Percentiles rank a stretch among this genome's conserved stretches.
These are phyloP conservation scores for Osmozyma mogii DNA, from an alignment of 805 yeast species.

Conservation along the genomic window DNA sequence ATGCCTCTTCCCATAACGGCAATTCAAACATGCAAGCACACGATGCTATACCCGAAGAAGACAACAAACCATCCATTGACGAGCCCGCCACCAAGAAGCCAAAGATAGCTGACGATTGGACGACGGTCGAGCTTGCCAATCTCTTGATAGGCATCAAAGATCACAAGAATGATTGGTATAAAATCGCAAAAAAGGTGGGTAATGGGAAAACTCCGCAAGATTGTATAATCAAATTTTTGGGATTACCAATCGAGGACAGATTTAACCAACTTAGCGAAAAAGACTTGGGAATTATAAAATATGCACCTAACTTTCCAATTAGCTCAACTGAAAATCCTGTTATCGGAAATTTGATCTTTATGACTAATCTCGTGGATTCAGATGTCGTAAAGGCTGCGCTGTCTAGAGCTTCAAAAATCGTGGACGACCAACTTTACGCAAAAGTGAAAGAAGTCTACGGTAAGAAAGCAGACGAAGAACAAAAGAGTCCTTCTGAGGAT, in stretches of 20 bases:
- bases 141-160: constrained; percentile 58
- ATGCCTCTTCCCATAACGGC: constrained; percentile 3
- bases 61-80: constrained; percentile 1
- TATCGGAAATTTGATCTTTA: constrained; percentile 82
- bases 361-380: constrained; percentile 79
- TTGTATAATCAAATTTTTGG: constrained; percentile 72
- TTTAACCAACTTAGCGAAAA: constrained; percentile 46
- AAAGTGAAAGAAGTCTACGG: constrained; percentile 29
- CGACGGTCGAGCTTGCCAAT: constrained; percentile 49
- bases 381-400: constrained; percentile 82
- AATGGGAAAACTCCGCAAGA: constrained; percentile 69
- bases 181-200: constrained; percentile 54
- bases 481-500: constrained; percentile 5
- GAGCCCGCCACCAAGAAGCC: constrained; percentile 19
- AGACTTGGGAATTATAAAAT: constrained; percentile 60
- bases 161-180: constrained; percentile 70
- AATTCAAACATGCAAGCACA: constrained; percentile 3
- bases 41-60: neutral
- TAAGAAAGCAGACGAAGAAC: constrained; percentile 8
- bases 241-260: constrained; percentile 74
- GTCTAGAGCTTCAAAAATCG: constrained; percentile 44
- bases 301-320: constrained; percentile 77
- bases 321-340: constrained; percentile 88
- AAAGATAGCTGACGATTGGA: constrained; percentile 44
- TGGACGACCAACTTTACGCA: constrained; percentile 35